These are phyloP conservation scores for Saitoella complicata DNA, from an alignment of 805 yeast species.

Conservation along the genomic window DNA sequence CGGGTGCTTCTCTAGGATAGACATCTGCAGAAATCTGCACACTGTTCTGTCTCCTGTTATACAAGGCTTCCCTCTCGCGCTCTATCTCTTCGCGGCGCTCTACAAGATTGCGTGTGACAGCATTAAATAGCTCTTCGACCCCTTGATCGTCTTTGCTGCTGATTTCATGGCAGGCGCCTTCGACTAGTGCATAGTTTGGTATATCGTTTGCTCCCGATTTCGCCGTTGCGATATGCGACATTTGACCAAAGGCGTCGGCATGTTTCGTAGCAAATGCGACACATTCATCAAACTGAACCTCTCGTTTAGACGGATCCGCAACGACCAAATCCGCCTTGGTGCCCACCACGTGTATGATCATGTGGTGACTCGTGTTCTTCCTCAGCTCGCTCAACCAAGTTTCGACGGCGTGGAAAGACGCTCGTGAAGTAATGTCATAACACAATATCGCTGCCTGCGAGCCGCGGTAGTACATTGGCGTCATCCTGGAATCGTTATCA, in stretches of 20 bases:
- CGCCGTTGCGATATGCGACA: constrained; percentile 10
- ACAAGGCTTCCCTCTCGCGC: constrained; percentile 12
- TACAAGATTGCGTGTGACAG: constrained; percentile 18
- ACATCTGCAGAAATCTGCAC: constrained; percentile 3
- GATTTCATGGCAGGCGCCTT: constrained; percentile 21
- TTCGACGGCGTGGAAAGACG: constrained; percentile 22
- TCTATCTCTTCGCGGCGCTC: constrained; percentile 3
- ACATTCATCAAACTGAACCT: constrained; percentile 22
- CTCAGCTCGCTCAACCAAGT: constrained; percentile 21
- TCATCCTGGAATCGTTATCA: constrained; percentile 27
- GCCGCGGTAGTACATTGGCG: constrained; percentile 26
- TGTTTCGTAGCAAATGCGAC: constrained; percentile 18
- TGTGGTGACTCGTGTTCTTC: constrained; percentile 17
- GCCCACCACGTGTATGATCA: constrained; percentile 21
- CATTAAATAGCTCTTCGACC: constrained; percentile 21
- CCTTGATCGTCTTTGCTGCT: constrained; percentile 23
- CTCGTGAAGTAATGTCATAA: constrained; percentile 21
- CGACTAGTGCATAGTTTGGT: constrained; percentile 13
- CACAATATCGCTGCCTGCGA: constrained; percentile 23
- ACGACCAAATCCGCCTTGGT: constrained; percentile 21
- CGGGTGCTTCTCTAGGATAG: too few species aligned
- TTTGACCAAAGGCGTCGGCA: constrained; percentile 4
- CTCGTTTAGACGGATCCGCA: constrained; percentile 20
- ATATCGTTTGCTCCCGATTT: constrained; percentile 7
- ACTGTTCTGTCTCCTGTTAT: constrained; percentile 12